These are phyloP conservation scores for Cryptosporidium sp. DNA, from an alignment of 169 alveolate genomes.

Conservation along the genomic window DNA sequence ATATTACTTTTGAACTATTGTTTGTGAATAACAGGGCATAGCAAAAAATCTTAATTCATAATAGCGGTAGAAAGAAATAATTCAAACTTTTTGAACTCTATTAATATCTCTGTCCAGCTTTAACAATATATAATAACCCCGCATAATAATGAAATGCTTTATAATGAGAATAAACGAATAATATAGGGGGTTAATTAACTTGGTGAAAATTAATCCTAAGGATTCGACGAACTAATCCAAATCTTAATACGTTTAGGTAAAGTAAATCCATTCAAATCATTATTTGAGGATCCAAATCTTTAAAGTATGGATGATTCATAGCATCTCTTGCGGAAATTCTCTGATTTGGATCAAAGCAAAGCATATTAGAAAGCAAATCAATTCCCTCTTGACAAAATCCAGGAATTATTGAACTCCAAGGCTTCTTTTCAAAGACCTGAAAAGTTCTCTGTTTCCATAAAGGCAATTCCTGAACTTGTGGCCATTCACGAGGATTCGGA, in stretches of 20 bases:
- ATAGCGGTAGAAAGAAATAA: not conserved
- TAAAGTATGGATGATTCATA: constrained; percentile 94
- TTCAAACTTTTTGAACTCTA: not conserved
- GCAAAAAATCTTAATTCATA: not conserved
- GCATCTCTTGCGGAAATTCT: constrained; percentile 97
- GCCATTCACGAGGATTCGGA: constrained; percentile 93
- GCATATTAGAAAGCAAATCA: constrained; percentile 92
- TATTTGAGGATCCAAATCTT: constrained; percentile 79
- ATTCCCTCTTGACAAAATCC: constrained; percentile 88
- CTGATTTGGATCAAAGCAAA: constrained; percentile 92
- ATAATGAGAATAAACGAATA: not conserved
- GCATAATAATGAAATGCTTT: not conserved
- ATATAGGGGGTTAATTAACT: not conserved
- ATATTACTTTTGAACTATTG: not conserved
- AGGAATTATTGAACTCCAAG: constrained; percentile 79
- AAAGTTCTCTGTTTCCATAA: constrained; percentile 89
- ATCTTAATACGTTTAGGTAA: too few relatives aligned
- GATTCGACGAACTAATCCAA: not conserved
- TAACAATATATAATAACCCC: not conserved
- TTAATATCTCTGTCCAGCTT: not conserved
- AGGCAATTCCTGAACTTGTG: constrained; percentile 92
- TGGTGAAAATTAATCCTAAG: not conserved
- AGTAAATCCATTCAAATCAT: not conserved
- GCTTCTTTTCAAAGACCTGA: constrained; percentile 39
- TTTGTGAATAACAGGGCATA: not conserved